Evolutionary conservation across 2,329 filamentous ascomycete species (phyloP).

Genomic region (Botrytis fabae): DNA sequence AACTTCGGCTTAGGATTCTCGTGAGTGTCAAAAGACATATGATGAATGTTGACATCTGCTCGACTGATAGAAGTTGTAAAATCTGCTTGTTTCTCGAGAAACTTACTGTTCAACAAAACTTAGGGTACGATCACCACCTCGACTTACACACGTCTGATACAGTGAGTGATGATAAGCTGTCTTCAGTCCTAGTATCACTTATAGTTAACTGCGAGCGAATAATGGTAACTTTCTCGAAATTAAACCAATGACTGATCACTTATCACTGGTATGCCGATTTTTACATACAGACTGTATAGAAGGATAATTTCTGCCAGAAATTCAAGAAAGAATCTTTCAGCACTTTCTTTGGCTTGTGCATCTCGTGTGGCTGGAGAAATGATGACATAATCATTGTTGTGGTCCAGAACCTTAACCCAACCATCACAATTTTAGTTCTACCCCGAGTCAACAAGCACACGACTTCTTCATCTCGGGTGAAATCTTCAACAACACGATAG

Average conservation of each 20-base stretch:
- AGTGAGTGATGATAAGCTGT: background rate
- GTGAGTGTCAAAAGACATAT: background rate
- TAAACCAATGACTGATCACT: background rate
- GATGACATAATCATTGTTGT: conserved; percentile 2
- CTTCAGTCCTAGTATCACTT: background rate
- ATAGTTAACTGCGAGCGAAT: too few species aligned
- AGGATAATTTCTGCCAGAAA: background rate
- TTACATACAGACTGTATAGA: background rate
- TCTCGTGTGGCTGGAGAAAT: background rate
- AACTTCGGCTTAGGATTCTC: background rate
- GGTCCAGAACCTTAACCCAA: conserved; percentile 10
- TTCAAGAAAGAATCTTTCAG: background rate
- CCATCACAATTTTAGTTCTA: background rate
- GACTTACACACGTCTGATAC: background rate
- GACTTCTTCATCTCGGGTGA: background rate
- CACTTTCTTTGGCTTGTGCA: background rate
- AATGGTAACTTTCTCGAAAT: background rate
- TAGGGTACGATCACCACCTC: background rate
- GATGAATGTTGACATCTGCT: background rate
- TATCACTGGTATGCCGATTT: background rate
- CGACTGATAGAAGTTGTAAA: background rate
- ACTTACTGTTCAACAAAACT: background rate
- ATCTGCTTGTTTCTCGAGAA: too few species aligned
- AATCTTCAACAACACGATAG: background rate
- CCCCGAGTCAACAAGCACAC: conserved; percentile 12